These are phyloP conservation scores for Camellia oleifera DNA, from an alignment of 179 eudicot genomes.

Conservation along the genomic window DNA sequence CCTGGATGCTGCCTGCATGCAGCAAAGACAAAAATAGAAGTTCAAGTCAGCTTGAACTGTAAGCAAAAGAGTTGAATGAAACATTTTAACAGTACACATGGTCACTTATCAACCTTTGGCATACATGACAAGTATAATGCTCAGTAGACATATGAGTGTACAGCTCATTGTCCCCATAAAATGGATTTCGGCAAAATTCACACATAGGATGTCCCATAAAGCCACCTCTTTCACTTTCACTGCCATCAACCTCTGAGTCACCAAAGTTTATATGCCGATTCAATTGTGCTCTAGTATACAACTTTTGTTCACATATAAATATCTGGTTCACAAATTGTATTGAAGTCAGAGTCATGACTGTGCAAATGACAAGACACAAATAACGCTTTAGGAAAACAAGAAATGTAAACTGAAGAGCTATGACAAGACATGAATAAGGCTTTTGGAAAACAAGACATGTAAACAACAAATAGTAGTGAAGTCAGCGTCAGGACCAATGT, in stretches of 20 bases:
- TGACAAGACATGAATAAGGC: no score
- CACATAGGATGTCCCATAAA: constrained; percentile 90
- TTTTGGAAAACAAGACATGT: no score
- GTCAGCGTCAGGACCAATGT: no score
- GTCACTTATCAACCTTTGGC: constrained; percentile 58
- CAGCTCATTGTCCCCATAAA: constrained; percentile 95
- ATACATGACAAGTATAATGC: constrained; percentile 86
- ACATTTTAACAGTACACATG: not conserved
- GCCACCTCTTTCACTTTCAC: constrained; percentile 94
- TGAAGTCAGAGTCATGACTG: not conserved
- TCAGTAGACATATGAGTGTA: constrained; percentile 84
- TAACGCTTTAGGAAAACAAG: not conserved
- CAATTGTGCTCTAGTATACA: constrained; percentile 77
- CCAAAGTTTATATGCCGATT: constrained; percentile 80
- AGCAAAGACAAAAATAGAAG: not conserved
- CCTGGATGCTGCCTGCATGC: constrained; percentile 86
- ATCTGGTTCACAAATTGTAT: constrained; percentile 38
- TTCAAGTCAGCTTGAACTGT: not conserved
- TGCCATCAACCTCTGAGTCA: constrained; percentile 92
- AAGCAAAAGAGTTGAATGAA: constrained; percentile 5
- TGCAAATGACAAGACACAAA: not conserved
- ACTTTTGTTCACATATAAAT: constrained; percentile 93
- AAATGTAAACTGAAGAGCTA: not conserved
- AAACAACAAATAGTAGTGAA: no score
- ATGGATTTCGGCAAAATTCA: constrained; percentile 79